Evolutionary conservation across 106 monocot genomes (phyloP).

Genomic region (Narthecium ossifragum): DNA sequence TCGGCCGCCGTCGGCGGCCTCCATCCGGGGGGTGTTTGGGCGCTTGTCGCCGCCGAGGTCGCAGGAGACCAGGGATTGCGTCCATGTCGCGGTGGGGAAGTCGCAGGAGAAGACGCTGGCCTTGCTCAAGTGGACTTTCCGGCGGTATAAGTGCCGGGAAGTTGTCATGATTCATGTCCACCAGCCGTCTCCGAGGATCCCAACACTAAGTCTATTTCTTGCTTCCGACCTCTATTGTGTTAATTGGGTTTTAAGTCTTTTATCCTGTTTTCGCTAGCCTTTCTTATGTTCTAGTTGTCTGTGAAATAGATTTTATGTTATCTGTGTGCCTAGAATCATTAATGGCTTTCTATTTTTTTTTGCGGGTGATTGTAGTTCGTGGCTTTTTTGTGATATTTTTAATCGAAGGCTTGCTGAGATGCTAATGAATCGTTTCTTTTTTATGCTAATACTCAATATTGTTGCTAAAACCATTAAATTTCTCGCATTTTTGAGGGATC

Average conservation of each 20-base stretch:
- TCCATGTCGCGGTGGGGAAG: slow-evolving; percentile 74
- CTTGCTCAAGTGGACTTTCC: slow-evolving; percentile 56
- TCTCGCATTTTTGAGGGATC: too few relatives aligned
- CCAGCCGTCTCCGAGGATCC: slow-evolving; percentile 64
- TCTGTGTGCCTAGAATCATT: too few relatives aligned
- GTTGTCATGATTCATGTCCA: slow-evolving; percentile 65
- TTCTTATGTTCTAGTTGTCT: neutral
- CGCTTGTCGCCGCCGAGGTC: neutral
- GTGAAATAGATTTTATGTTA: too few relatives aligned
- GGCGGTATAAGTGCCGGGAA: slow-evolving; percentile 42
- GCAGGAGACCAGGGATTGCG: neutral
- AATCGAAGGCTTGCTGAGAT: too few relatives aligned
- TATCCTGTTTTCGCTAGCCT: neutral
- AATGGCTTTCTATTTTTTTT: too few relatives aligned
- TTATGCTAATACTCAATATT: too few relatives aligned
- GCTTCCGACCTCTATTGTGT: neutral
- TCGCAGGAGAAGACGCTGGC: slow-evolving; percentile 59
- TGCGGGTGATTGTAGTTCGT: neutral
- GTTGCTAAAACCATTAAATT: too few relatives aligned
- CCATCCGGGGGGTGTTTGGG: neutral
- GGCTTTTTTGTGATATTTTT: neutral
- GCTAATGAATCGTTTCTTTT: too few relatives aligned
- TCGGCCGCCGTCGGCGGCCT: neutral
- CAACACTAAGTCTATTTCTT: slow-evolving; percentile 52
- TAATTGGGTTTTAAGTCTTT: neutral